These are phyloP conservation scores for Sporobolomyces pararoseus DNA, from an alignment of 768 basidiomycete species.

Conservation along the genomic window DNA sequence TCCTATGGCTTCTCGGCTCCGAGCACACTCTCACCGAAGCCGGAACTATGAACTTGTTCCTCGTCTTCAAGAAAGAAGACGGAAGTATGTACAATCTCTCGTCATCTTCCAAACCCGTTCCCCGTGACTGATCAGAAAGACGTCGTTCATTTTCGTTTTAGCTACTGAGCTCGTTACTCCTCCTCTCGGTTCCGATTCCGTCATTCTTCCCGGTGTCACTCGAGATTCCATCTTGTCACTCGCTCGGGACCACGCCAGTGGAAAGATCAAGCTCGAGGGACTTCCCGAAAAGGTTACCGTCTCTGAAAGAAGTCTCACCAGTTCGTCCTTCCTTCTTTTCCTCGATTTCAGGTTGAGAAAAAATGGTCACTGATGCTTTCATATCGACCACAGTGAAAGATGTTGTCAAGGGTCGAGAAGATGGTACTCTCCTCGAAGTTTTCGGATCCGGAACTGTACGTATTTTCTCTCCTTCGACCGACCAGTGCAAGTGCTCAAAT, in stretches of 20 bases:
- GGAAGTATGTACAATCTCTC: constrained; percentile 49
- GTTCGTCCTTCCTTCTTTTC: background rate
- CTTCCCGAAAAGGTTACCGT: constrained; percentile 55
- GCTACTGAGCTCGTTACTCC: constrained; percentile 82
- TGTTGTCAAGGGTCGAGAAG: constrained; percentile 54
- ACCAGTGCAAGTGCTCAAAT: background rate
- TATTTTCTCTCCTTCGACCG: constrained; percentile 19
- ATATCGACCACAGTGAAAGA: constrained; percentile 53
- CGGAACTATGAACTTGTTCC: constrained; percentile 79
- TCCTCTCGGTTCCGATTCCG: constrained; percentile 64
- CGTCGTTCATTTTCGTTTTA: constrained; percentile 44
- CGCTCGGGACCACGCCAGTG: constrained; percentile 60
- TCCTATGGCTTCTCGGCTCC: constrained; percentile 71
- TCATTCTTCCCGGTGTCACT: constrained; percentile 84
- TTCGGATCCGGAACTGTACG: constrained; percentile 67
- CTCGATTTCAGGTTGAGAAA: no score
- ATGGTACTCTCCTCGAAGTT: constrained; percentile 71
- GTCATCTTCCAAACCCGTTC: no score
- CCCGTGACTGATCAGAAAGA: no score
- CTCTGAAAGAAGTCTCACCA: constrained; percentile 62
- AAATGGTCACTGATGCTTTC: no score
- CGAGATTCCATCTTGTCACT: constrained; percentile 77
- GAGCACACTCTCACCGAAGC: constrained; percentile 54
- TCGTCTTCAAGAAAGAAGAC: constrained; percentile 60
- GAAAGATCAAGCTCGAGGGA: constrained; percentile 50